Conservation (phyloP, 2,329 filamentous ascomycete genomes). For the Aureobasidium sp. region DNA sequence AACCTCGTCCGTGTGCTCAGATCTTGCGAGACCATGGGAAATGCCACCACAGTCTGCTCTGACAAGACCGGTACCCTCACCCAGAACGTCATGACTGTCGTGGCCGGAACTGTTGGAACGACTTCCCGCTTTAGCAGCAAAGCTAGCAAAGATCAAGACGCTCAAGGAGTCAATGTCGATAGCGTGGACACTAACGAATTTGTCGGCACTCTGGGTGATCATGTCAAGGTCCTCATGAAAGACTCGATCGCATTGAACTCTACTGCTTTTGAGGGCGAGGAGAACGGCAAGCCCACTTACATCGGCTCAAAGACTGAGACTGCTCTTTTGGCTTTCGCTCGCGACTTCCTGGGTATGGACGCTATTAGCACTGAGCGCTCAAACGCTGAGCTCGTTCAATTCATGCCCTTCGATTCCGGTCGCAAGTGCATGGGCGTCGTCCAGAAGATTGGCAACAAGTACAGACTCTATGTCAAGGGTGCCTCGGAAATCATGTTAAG, state of each 20-base stretch:
- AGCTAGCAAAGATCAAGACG: conserved; percentile 19
- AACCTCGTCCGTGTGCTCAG: conserved; percentile 62
- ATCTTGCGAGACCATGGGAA: conserved; percentile 66
- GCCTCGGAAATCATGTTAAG: conserved; percentile 45
- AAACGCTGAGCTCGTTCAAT: conserved; percentile 52
- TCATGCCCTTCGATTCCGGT: conserved; percentile 55
- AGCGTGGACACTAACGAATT: conserved; percentile 50
- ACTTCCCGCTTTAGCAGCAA: conserved; percentile 46
- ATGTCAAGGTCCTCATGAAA: conserved; percentile 51
- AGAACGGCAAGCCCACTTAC: conserved; percentile 53
- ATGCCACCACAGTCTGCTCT: conserved; percentile 69
- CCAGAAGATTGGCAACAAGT: conserved; percentile 49
- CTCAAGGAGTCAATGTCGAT: conserved; percentile 25
- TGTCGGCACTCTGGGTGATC: conserved; percentile 43
- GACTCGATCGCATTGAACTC: conserved; percentile 63
- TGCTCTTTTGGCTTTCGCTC: conserved; percentile 63
- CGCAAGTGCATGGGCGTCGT: conserved; percentile 66
- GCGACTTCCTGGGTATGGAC: conserved; percentile 58
- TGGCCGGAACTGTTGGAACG: conserved; percentile 61
- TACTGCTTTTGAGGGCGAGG: conserved; percentile 61
- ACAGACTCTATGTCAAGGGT: conserved; percentile 50
- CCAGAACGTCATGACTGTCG: conserved; percentile 70
- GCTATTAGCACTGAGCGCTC: conserved; percentile 54
- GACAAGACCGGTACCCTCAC: conserved; percentile 73
- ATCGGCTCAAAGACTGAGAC: conserved; percentile 75